Evolutionary conservation across 345 rosid species (phyloP).

Genomic region (Combretum micranthum): DNA sequence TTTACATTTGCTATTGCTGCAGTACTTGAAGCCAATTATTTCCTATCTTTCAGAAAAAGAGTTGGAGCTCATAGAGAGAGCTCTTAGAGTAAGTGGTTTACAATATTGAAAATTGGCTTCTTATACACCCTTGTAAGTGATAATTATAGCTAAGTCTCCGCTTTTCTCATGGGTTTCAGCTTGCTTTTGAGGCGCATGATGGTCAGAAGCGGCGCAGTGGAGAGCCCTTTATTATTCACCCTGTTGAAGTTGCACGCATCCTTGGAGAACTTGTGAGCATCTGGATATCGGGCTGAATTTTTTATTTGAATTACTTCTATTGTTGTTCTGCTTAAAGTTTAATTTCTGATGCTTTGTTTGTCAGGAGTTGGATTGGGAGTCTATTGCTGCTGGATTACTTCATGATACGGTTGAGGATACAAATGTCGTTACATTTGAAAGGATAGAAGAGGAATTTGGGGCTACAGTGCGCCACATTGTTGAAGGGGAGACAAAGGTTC

Average conservation of each 20-base stretch:
- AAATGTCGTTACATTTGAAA: constrained; percentile 77
- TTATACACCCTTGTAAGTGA: not conserved
- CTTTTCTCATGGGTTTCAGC: constrained; percentile 40
- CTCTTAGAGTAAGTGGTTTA: constrained; percentile 55
- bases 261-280: constrained; percentile 93
- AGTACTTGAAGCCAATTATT: constrained; percentile 63
- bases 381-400: constrained; percentile 88
- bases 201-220: constrained; percentile 99
- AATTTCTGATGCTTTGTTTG: constrained; percentile 18
- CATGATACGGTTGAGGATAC: constrained; percentile 99
- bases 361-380: constrained; percentile 98
- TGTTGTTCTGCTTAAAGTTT: constrained; percentile 13
- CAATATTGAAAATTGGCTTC: constrained; percentile 3
- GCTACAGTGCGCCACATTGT: constrained; percentile 84
- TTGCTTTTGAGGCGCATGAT: constrained; percentile 95
- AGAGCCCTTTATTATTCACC: constrained; percentile 96
- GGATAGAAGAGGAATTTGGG: constrained; percentile 90
- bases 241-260: constrained; percentile 95
- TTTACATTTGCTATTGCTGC: constrained; percentile 18
- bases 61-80: constrained; percentile 70
- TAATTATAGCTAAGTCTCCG: constrained; percentile 17
- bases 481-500: constrained; percentile 99
- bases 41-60: constrained; percentile 76
- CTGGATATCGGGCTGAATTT: not conserved
- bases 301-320: constrained; percentile 1